Evolutionary conservation across 2,329 filamentous ascomycete genomes (phyloP).

Genomic region (Fusarium poae): DNA sequence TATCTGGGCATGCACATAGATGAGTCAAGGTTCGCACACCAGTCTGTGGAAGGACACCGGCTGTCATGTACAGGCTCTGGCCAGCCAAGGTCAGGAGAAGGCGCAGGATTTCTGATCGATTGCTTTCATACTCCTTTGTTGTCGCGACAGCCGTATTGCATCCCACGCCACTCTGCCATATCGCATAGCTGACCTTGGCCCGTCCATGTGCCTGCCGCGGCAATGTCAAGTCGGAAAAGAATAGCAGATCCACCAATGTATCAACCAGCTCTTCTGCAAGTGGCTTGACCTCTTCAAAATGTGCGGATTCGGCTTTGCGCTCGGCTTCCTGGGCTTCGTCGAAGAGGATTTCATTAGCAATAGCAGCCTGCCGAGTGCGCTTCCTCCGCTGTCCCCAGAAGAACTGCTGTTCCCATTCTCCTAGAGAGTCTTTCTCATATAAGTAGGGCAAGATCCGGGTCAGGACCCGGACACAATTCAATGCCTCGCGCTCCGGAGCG

Average conservation of each 20-base stretch:
- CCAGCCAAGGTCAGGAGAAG: constrained; percentile 87
- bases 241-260: constrained; percentile 87
- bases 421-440: constrained; percentile 87
- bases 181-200: constrained; percentile 88
- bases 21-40: constrained; percentile 90
- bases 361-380: constrained; percentile 74
- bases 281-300: constrained; percentile 86
- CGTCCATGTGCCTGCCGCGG: constrained; percentile 78
- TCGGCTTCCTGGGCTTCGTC: constrained; percentile 76
- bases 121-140: constrained; percentile 92
- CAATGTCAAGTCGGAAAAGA: constrained; percentile 91
- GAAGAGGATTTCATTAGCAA: constrained; percentile 83
- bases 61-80: constrained; percentile 92
- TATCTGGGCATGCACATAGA: constrained; percentile 87
- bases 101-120: constrained; percentile 89
- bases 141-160: constrained; percentile 91
- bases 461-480: constrained; percentile 94
- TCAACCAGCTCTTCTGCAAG: constrained; percentile 94
- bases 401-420: constrained; percentile 90
- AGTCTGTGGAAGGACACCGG: constrained; percentile 81
- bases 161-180: constrained; percentile 98
- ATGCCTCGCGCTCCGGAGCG: constrained; percentile 86
- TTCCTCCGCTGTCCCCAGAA: constrained; percentile 87
- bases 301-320: constrained; percentile 63
- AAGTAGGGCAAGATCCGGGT: constrained; percentile 91